Evolutionary conservation across 805 yeast genomes (phyloP).

Genomic region (Zygoascus flipseniorum): DNA sequence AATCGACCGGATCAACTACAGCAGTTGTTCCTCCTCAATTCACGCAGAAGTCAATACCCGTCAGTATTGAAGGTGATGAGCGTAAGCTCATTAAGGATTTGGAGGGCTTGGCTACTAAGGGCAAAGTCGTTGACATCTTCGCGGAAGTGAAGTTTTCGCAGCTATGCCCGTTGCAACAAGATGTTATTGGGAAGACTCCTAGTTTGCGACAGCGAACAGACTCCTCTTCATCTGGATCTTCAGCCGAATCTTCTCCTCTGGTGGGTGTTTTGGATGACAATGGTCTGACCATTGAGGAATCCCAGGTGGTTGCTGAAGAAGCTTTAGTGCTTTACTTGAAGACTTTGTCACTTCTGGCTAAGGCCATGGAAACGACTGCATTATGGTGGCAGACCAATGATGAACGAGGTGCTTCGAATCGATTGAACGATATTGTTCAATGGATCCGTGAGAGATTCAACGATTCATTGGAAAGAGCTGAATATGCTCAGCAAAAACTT

Average conservation of each 20-base stretch:
- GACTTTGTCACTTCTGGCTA: slow-evolving; percentile 70
- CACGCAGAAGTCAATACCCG: slow-evolving; percentile 16
- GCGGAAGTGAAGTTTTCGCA: slow-evolving; percentile 90
- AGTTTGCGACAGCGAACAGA: not conserved
- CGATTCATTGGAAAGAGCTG: slow-evolving; percentile 84
- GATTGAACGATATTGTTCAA: slow-evolving; percentile 52
- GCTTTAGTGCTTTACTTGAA: slow-evolving; percentile 81
- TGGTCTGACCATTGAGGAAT: slow-evolving; percentile 1
- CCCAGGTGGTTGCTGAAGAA: slow-evolving; percentile 54
- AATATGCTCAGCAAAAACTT: slow-evolving; percentile 46
- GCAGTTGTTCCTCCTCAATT: slow-evolving; percentile 18
- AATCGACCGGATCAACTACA: slow-evolving; percentile 10
- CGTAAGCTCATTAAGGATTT: slow-evolving; percentile 31
- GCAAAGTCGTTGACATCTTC: slow-evolving; percentile 78
- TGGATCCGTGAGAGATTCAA: slow-evolving; percentile 88
- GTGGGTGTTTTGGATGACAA: slow-evolving; percentile 25
- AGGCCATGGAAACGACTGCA: slow-evolving; percentile 78
- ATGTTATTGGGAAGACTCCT: not conserved
- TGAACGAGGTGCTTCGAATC: slow-evolving; percentile 21
- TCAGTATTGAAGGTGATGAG: slow-evolving; percentile 19
- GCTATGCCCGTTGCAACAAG: slow-evolving; percentile 54
- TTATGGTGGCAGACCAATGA: slow-evolving; percentile 73
- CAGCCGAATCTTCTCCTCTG: slow-evolving; percentile 11
- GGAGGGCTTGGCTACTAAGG: slow-evolving; percentile 77
- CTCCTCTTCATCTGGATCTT: not conserved